Conservation (phyloP, 164 flowering plant species). For the Chloranthus sessilifolius region DNA sequence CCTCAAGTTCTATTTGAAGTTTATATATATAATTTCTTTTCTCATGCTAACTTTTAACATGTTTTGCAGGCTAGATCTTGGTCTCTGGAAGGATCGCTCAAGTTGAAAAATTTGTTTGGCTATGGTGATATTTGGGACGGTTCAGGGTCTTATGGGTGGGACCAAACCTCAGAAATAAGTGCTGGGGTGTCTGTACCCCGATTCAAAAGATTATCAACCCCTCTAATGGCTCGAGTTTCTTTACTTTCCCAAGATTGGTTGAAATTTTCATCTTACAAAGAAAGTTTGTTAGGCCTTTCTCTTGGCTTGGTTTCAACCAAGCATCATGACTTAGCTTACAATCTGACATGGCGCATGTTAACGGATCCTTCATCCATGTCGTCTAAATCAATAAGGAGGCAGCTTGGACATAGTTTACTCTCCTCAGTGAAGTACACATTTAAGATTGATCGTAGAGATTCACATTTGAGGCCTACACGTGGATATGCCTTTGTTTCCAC, state of each 20-base stretch:
- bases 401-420: slow-evolving; percentile 76
- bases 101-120: slow-evolving; percentile 75
- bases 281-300: slow-evolving; percentile 62
- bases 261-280: slow-evolving; percentile 87
- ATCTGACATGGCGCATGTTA: slow-evolving; percentile 77
- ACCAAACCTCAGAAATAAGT: slow-evolving; percentile 71
- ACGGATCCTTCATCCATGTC: slow-evolving; percentile 86
- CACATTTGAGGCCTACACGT: slow-evolving; percentile 69
- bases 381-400: slow-evolving; percentile 69
- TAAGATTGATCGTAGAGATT: slow-evolving; percentile 68
- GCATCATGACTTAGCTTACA: slow-evolving; percentile 69
- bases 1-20: too few relatives aligned
- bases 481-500: slow-evolving; percentile 77
- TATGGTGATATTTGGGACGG: slow-evolving; percentile 93
- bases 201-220: slow-evolving; percentile 48
- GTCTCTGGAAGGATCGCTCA: slow-evolving; percentile 78
- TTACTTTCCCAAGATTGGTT: slow-evolving; percentile 87
- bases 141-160: slow-evolving; percentile 76
- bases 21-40: too few relatives aligned
- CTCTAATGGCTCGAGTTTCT: slow-evolving; percentile 58
- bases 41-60: neutral
- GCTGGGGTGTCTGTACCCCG: slow-evolving; percentile 72
- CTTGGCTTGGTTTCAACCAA: slow-evolving; percentile 63
- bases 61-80: slow-evolving; percentile 80
- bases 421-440: slow-evolving; percentile 78